These are phyloP conservation scores for Alisma plantagoaquatica DNA, from an alignment of 106 monocot genomes.

Conservation along the genomic window DNA sequence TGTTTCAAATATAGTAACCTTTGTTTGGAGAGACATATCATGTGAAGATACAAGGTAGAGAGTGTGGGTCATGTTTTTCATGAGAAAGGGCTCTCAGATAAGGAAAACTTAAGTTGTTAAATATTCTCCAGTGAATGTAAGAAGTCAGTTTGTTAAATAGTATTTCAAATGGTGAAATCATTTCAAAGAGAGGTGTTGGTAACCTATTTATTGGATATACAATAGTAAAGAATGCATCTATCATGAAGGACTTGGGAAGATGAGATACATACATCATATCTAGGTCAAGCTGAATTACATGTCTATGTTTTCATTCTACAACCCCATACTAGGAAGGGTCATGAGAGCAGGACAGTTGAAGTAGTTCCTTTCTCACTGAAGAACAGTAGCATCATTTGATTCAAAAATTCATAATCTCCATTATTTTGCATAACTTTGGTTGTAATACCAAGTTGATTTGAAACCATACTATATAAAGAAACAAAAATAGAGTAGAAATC, in stretches of 20 bases:
- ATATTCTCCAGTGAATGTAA: neutral
- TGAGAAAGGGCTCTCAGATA: neutral
- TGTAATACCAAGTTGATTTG: too few relatives aligned
- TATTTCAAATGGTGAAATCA: neutral
- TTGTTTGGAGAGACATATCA: neutral
- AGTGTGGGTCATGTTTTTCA: neutral
- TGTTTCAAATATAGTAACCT: too few relatives aligned
- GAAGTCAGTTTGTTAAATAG: neutral
- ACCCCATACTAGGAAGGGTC: neutral
- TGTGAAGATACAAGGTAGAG: neutral
- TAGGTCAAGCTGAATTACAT: too few relatives aligned
- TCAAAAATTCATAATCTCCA: neutral
- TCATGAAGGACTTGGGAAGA: neutral
- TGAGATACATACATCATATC: neutral
- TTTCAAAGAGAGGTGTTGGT: neutral
- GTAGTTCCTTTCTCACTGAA: neutral
- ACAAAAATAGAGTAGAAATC: too few relatives aligned
- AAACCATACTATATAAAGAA: too few relatives aligned
- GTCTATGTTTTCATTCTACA: neutral
- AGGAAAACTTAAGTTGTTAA: neutral
- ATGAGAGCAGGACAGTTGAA: neutral
- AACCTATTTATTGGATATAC: neutral
- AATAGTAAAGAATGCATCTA: neutral
- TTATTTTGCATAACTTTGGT: too few relatives aligned
- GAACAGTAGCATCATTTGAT: neutral